These are phyloP conservation scores for Chrysoporthe puriensis DNA, from an alignment of 2,329 filamentous ascomycete species.

Conservation along the genomic window DNA sequence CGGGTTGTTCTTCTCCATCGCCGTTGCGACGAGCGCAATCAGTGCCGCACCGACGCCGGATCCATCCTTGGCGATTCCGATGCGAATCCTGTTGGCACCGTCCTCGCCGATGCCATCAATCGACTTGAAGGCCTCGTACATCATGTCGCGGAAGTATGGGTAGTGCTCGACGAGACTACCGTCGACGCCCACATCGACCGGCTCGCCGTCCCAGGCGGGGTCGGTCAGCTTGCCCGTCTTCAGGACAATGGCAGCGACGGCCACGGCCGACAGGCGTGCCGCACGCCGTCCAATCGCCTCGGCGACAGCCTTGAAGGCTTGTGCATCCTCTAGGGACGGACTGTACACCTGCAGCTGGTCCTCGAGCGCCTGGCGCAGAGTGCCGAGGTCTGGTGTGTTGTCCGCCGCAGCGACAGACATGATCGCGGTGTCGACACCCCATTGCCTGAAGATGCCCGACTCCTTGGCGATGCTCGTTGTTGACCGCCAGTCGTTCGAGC, in stretches of 20 bases:
- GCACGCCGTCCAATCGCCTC: constrained; percentile 86
- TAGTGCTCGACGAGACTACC: constrained; percentile 96
- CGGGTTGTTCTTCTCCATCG: constrained; percentile 54
- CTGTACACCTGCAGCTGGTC: constrained; percentile 76
- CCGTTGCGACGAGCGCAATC: constrained; percentile 86
- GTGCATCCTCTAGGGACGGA: constrained; percentile 80
- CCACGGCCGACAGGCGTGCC: constrained; percentile 84
- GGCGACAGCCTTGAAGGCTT: constrained; percentile 82
- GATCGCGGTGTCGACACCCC: constrained; percentile 90
- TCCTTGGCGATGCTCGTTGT: constrained; percentile 70
- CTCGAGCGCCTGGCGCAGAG: constrained; percentile 78
- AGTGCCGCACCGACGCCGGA: constrained; percentile 93
- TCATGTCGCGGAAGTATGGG: constrained; percentile 86
- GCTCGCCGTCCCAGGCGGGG: constrained; percentile 62
- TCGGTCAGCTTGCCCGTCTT: constrained; percentile 73
- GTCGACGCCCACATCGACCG: constrained; percentile 90
- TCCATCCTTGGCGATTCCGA: constrained; percentile 96
- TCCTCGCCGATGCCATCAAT: constrained; percentile 76
- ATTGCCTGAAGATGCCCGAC: constrained; percentile 74
- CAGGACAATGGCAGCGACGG: constrained; percentile 82
- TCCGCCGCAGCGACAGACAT: constrained; percentile 87
- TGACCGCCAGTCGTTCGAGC: constrained; percentile 68
- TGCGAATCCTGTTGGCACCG: constrained; percentile 85
- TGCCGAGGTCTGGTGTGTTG: constrained; percentile 69
- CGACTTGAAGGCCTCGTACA: constrained; percentile 78